Evolutionary conservation across 768 basidiomycete species (phyloP), one percentile per base, ranked within the genome.

Genomic region (Roridomyces roridus): DNA sequence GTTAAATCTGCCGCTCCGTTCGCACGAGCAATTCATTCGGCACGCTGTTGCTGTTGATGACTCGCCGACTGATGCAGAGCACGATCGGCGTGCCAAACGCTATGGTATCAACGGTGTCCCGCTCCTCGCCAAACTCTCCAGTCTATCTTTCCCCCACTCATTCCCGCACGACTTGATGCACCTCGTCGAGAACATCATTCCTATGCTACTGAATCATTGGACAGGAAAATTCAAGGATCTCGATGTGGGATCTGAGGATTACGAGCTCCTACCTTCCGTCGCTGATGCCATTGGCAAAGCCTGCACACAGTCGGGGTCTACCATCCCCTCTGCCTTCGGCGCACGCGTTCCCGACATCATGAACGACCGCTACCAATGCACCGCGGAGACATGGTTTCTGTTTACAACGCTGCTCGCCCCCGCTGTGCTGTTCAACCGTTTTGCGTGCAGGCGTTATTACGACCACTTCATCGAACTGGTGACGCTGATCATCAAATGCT

Each of bases 211-310:
- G 7, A 15, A n/a, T 46, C 59, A 74, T 0, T 78, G 74, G n/a
- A n/a, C n/a, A n/a, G n/a, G n/a, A n/a, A n/a, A n/a, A n/a, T n/a
- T n/a, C n/a, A n/a, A n/a, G n/a, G 74, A 72, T 70, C n/a, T n/a
- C n/a, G n/a, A n/a, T 1, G 74, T 72, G 0, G 46, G 57, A 2
- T 76, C 66, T 64, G 75, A 75, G 47, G 68, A 57, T n/a, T n/a
- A n/a, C n/a, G n/a, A n/a, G n/a, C n/a, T 2, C 55, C 72, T 2
- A 29, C 21, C 2, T n/a, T 5, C 7, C 67, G 71, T 1, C 29
- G 8, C 10, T 68, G 63, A 71, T 6, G 59, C 62, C 0, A 70
- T 78, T 25, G 70, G 73, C 1, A 21, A 55, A 2, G 74, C 62
- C 35, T 67, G 62, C 0, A 59, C 56, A 5, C 45, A 25, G 20